Evolutionary conservation across 1,139 yeast genomes (phyloP), one percentile per base, ranked within the genome.

Genomic region (Taiozyma sp.): DNA sequence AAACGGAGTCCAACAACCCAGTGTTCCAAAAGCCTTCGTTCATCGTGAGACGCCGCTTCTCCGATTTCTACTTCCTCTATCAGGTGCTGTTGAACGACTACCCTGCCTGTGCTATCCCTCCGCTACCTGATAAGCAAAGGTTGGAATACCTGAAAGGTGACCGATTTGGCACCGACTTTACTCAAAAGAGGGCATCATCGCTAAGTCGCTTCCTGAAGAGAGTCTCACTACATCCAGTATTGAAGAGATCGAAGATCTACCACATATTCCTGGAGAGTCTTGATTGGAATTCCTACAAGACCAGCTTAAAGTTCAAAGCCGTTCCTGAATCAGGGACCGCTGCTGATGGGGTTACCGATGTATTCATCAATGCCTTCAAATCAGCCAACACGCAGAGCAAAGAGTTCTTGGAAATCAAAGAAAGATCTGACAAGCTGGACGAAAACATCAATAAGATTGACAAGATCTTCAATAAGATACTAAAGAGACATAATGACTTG

Each of bases 81-180:
- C 87, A 85, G 54, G 82, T 89, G 54, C 73, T 93, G 49, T 66
- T 74, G 46, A 83, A 80, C 60, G 97, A 90, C 64, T 88, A 76
- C 63, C 96, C 97, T 0, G 87, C 95, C 3, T 76, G 87, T 51
- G 81, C 93, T 39, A 81, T 93, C 0, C 99, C 99, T 1, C 98
- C 99, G 11, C 73, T 93, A 50, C 99, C 99, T 0, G 95, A 95
- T 55, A 91, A 90, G 68, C 88, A 87, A 72, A 81, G 95, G 54
- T 74, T 91, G 60, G 96, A 93, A 67, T 93, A 93, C 66, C 75
- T 93, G 51, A 90, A 96, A 43, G 99, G 99, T n/a, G 98, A 93
- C 62, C 77, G 96, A 21, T 88, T 88, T 64, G 80, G 88, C 49
- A 70, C 77, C 11, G 88, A 88, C 52, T 93, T 93, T 68, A 91